phyloP scores from a whole-genome alignment of 1,284 basidiomycete species.

The Sanghuangporus sanghuang region DNA sequence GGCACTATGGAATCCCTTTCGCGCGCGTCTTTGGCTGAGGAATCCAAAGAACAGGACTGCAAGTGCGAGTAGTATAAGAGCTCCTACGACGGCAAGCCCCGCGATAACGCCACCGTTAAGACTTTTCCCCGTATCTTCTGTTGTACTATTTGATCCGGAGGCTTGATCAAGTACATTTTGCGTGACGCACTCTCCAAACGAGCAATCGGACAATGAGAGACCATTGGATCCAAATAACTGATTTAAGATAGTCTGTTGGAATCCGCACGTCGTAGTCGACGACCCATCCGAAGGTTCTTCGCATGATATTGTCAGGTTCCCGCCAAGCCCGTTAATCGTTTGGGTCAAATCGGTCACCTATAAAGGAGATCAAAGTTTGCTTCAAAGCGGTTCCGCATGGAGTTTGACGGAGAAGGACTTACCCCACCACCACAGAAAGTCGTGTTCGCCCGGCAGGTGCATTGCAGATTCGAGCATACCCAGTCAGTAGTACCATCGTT shows the following conservation, averaged over 20 bases:
- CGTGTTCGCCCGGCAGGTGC: constrained; percentile 64
- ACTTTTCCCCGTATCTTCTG: constrained; percentile 28
- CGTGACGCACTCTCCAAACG: constrained; percentile 81
- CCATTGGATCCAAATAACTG: constrained; percentile 69
- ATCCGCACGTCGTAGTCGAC: constrained; percentile 58
- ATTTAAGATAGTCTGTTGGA: constrained; percentile 67
- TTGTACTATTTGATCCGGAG: constrained; percentile 29
- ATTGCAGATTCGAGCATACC: constrained; percentile 67
- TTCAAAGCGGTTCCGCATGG: not conserved
- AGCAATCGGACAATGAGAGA: constrained; percentile 64
- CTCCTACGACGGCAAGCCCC: constrained; percentile 78
- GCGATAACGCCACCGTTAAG: constrained; percentile 82
- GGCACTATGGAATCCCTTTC: constrained; percentile 28
- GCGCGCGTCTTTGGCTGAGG: constrained; percentile 55
- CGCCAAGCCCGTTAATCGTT: constrained; percentile 55
- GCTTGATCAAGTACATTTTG: constrained; percentile 68
- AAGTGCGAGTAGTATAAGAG: constrained; percentile 54
- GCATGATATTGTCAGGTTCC: constrained; percentile 66
- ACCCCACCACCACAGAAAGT: constrained; percentile 64
- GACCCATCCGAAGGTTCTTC: constrained; percentile 38
- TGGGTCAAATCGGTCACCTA: constrained; percentile 43
- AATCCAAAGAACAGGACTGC: constrained; percentile 57
- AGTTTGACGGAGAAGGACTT: not conserved
- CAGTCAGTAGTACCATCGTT: constrained; percentile 46
- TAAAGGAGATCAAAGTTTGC: not conserved